Evolutionary conservation across 73 alveolate genomes (phyloP).

Genomic region (Blepharisma japonicum): DNA sequence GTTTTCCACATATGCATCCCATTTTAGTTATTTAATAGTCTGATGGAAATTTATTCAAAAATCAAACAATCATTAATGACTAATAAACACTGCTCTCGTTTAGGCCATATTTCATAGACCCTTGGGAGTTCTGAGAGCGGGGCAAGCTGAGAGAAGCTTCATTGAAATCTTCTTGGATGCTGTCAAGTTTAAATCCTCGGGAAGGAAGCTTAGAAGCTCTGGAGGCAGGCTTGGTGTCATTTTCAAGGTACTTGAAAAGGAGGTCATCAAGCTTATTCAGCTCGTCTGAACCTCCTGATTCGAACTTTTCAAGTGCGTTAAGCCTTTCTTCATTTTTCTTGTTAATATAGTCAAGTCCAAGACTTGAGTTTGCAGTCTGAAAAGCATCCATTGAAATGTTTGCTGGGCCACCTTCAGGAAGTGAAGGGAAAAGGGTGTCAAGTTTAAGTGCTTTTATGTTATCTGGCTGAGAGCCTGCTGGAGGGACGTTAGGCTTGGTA

Average conservation of each 20-base stretch:
- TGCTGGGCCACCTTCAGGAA: slow-evolving; percentile 18
- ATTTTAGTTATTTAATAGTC: too few relatives aligned
- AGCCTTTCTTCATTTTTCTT: slow-evolving; percentile 30
- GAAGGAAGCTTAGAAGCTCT: too few relatives aligned
- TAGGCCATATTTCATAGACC: too few relatives aligned
- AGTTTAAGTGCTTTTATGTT: slow-evolving; percentile 15
- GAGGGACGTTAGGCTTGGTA: neutral
- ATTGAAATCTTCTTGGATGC: too few relatives aligned
- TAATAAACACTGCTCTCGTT: too few relatives aligned
- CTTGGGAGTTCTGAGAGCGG: too few relatives aligned
- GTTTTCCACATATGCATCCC: too few relatives aligned
- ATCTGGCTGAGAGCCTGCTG: neutral
- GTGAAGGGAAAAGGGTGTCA: slow-evolving; percentile 27
- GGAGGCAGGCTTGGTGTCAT: too few relatives aligned
- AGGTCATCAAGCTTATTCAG: slow-evolving; percentile 9
- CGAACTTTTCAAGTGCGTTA: neutral
- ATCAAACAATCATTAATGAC: too few relatives aligned
- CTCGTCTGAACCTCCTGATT: slow-evolving; percentile 17
- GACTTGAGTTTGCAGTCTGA: slow-evolving; percentile 18
- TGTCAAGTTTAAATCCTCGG: too few relatives aligned
- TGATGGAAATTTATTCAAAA: too few relatives aligned
- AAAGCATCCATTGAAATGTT: neutral
- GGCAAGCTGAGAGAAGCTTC: too few relatives aligned
- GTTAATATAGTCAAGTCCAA: neutral
- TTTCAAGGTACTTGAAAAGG: slow-evolving; percentile 1